Evolutionary conservation across 2,329 filamentous ascomycete species (phyloP).

Genomic region (Arachnopeziza araneosa): DNA sequence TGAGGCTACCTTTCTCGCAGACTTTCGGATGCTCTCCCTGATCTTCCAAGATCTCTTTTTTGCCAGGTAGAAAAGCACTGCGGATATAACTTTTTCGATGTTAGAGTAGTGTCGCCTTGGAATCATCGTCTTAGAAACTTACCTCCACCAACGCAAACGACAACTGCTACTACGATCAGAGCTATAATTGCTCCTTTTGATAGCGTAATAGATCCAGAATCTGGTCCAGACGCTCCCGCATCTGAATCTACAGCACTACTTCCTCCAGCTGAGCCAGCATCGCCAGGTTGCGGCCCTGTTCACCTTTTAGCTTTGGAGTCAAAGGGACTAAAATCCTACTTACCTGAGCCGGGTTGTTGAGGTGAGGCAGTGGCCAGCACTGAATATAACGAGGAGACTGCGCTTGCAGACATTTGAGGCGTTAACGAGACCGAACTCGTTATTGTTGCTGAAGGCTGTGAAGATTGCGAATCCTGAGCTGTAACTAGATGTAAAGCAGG

Average conservation of each 20-base stretch:
- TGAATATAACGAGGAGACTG: slow-evolving; percentile 26
- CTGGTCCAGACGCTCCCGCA: slow-evolving; percentile 60
- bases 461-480: slow-evolving; percentile 20
- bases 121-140: slow-evolving; percentile 30
- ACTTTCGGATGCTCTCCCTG: slow-evolving; percentile 64
- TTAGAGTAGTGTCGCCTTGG: not conserved
- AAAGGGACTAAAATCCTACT: not conserved
- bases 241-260: slow-evolving; percentile 42
- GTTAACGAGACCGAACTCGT: slow-evolving; percentile 20
- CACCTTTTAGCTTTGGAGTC: not conserved
- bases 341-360: slow-evolving; percentile 24
- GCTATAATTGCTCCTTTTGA: slow-evolving; percentile 67
- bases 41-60: slow-evolving; percentile 84
- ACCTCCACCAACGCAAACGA: slow-evolving; percentile 66
- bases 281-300: slow-evolving; percentile 23
- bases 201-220: slow-evolving; percentile 53
- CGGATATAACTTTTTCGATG: slow-evolving; percentile 17
- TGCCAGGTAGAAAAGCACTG: slow-evolving; percentile 72
- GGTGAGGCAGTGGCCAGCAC: slow-evolving; percentile 26
- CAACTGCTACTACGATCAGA: slow-evolving; percentile 66
- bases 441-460: slow-evolving; percentile 13
- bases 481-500: slow-evolving; percentile 17
- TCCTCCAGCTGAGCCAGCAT: slow-evolving; percentile 32
- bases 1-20: slow-evolving; percentile 55
- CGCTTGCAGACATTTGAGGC: slow-evolving; percentile 30